Evolutionary conservation across 257 asterid species (phyloP), one percentile per base, ranked within the genome.

Genomic region (Salvia hispanica): DNA sequence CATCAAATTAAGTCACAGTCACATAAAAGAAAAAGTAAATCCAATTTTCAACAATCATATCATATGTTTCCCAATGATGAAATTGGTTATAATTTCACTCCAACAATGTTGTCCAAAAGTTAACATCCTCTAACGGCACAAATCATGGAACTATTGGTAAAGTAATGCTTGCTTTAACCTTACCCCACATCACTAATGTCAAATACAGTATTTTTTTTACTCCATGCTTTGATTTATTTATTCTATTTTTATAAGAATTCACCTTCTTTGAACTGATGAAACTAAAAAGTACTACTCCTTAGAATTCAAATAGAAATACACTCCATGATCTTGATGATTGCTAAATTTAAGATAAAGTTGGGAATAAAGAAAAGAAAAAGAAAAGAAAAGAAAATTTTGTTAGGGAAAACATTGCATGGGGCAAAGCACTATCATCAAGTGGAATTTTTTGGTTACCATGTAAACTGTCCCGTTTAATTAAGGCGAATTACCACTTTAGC

Each of bases 1-100:
- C 31, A 2, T 51, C 37, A 33, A 81, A 78, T 67, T 70, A 67
- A 62, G 25, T 78, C 72, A 54, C 81, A 9, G n/a, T 81, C 15
- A 18, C 46, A 21, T 16, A 16, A 31, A 68, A 3, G 5, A 47
- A 3, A 58, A 58, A 7, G n/a, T 16, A 28, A 11, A 25, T 28
- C 54, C 51, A 43, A 37, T 47, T 34, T 13, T 3, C 28, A 46
- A 25, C 44, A 45, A 63, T 46, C 31, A 28, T 63, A 25, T 63
- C 21, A 37, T 11, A 56, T 56, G 52, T 14, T 55, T 25, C 46
- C 10, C 25, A 37, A 66, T 51, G 21, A 33, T 50, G 6, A 25
- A 34, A 42, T 67, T 53, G 33, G 10, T 28, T 36, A 9, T 5
- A 25, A 10, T 65, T 66, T 36, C 40, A 37, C 6, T 34, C 15